These are phyloP conservation scores for Amanita jacksonii DNA, from an alignment of 768 basidiomycete genomes.

Conservation along the genomic window DNA sequence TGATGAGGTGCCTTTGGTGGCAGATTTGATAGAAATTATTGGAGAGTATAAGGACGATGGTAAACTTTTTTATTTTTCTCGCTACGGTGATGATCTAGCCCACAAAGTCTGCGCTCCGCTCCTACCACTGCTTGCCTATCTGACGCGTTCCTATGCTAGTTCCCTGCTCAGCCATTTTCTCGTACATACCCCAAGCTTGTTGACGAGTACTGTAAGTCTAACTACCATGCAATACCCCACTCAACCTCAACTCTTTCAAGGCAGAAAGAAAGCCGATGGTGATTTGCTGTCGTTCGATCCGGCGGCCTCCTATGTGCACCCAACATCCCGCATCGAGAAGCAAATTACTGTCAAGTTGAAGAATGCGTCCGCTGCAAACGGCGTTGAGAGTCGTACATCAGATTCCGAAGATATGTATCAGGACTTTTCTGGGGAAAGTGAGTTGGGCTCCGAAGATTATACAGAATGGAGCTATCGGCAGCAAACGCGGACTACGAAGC, in stretches of 20 bases:
- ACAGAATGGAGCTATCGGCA: conserved; percentile 17
- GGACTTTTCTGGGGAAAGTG: conserved; percentile 12
- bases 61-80: conserved; percentile 51
- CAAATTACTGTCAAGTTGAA: conserved; percentile 23
- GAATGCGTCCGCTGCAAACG: conserved; percentile 18
- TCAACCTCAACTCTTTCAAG: conserved; percentile 24
- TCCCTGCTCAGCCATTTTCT: conserved; percentile 29
- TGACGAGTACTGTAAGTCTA: conserved; percentile 43
- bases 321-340: conserved; percentile 41
- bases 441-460: conserved; percentile 21
- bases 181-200: conserved; percentile 35
- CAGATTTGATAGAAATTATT: conserved; percentile 38
- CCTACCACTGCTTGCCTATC: conserved; percentile 9
- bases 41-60: conserved; percentile 39
- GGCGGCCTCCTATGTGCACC: conserved; percentile 46
- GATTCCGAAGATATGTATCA: conserved; percentile 25
- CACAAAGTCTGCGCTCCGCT: conserved; percentile 36
- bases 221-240: conserved; percentile 3
- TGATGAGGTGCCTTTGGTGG: conserved; percentile 22
- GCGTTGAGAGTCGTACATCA: conserved; percentile 12
- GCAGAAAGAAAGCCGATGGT: conserved; percentile 33
- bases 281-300: conserved; percentile 50
- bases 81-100: conserved; percentile 45
- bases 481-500: conserved; percentile 12
- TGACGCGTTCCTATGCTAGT: conserved; percentile 31